Evolutionary conservation across 345 rosid genomes (phyloP).

Genomic region (Aquilaria yunnanensis): DNA sequence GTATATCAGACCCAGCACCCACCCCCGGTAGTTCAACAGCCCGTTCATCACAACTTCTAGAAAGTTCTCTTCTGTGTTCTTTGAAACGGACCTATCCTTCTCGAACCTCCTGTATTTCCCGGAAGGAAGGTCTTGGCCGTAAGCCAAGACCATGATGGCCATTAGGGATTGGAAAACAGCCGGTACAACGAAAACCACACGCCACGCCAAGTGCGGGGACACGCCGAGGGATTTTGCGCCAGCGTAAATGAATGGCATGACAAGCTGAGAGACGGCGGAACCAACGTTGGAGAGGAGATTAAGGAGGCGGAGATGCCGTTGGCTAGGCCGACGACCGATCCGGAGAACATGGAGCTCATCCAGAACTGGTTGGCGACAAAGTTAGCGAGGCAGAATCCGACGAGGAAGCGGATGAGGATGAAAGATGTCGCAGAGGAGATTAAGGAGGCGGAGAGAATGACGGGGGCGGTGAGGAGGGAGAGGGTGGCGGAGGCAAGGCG

Average conservation of each 20-base stretch:
- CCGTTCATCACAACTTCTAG: constrained; percentile 37
- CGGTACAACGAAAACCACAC: constrained; percentile 53
- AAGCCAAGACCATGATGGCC: constrained; percentile 10
- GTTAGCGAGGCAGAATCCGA: constrained; percentile 67
- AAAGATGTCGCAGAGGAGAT: constrained; percentile 48
- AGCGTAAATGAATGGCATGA: constrained; percentile 60
- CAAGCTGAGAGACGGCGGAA: constrained; percentile 61
- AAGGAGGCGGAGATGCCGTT: constrained; percentile 70
- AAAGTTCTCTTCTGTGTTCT: constrained; percentile 18
- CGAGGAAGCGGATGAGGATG: constrained; percentile 54
- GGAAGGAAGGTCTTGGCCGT: constrained; percentile 33
- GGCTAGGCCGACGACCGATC: constrained; percentile 60
- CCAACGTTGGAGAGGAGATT: constrained; percentile 69
- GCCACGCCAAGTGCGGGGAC: constrained; percentile 49
- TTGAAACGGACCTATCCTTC: background rate
- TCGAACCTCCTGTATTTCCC: constrained; percentile 20
- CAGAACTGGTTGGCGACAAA: constrained; percentile 89
- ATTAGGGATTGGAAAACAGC: constrained; percentile 38
- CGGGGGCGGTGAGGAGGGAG: constrained; percentile 63
- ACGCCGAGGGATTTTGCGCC: constrained; percentile 16
- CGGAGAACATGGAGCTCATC: constrained; percentile 89
- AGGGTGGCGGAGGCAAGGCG: constrained; percentile 55
- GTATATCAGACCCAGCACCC: constrained; percentile 58
- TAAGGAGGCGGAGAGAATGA: constrained; percentile 42
- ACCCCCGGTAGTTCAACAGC: constrained; percentile 64